A percentile compares a stretch with the other conserved stretches of the same genome.
phyloP scores from a whole-genome alignment of 2,329 filamentous ascomycete species.

The Reticulascus tulasneorum region DNA sequence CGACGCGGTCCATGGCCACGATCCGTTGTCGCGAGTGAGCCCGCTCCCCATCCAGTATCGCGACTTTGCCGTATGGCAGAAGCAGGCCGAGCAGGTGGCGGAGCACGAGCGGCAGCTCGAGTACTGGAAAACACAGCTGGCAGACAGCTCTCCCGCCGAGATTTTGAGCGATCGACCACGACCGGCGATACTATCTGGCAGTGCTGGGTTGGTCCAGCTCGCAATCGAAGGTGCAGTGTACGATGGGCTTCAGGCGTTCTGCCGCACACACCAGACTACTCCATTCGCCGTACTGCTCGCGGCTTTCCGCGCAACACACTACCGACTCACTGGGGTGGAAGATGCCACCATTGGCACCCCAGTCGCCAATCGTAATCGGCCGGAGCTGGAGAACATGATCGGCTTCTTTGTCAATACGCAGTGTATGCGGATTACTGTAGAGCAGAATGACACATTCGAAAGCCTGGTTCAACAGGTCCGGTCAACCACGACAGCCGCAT shows the following conservation, averaged over 20 bases:
- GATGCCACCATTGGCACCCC: background rate
- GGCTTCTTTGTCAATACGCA: slow-evolving; percentile 4
- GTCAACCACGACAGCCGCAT: background rate
- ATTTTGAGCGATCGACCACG: background rate
- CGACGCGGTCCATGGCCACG: background rate
- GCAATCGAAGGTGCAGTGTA: background rate
- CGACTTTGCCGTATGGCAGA: slow-evolving; percentile 1
- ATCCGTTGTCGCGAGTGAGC: background rate
- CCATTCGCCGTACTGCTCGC: background rate
- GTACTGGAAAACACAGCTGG: background rate
- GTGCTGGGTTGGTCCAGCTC: background rate
- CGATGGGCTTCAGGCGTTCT: background rate
- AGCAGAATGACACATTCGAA: background rate
- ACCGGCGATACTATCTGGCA: background rate
- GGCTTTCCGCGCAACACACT: background rate
- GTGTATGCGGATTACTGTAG: slow-evolving; percentile 1
- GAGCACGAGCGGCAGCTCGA: slow-evolving; percentile 1
- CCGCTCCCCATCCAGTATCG: slow-evolving; percentile 1
- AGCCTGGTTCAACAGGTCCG: background rate
- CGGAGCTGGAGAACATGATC: slow-evolving; percentile 1
- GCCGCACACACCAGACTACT: background rate
- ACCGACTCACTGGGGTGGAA: background rate
- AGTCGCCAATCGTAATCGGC: background rate
- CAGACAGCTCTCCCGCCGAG: background rate
- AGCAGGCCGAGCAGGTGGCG: background rate